phyloP scores from a whole-genome alignment of 768 basidiomycete species.

The Cytidiella melzeri region DNA sequence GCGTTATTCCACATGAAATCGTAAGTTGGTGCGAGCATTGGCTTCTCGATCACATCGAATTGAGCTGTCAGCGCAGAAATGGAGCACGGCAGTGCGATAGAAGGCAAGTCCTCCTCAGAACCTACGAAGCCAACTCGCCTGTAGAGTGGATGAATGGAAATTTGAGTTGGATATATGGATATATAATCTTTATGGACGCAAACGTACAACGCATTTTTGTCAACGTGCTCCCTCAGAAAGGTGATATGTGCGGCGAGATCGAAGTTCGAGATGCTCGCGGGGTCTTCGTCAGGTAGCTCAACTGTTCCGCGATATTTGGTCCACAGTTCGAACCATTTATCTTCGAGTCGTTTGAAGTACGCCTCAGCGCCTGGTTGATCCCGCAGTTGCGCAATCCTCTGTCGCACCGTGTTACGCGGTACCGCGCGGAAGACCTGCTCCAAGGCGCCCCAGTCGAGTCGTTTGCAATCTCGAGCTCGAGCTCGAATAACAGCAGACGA shows the following conservation, averaged over 20 bases:
- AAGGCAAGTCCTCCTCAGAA: constrained; percentile 28
- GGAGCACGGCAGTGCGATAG: constrained; percentile 34
- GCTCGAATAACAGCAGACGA: constrained; percentile 76
- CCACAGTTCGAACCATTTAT: constrained; percentile 80
- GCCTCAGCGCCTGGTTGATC: constrained; percentile 61
- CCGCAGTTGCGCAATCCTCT: constrained; percentile 55
- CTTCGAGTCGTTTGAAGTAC: constrained; percentile 75
- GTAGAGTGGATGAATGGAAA: too few species aligned
- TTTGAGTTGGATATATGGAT: neutral
- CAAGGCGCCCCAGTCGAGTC: constrained; percentile 67
- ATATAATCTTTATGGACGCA: constrained; percentile 14
- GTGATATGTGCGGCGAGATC: constrained; percentile 76
- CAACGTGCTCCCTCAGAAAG: constrained; percentile 74
- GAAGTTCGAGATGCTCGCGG: constrained; percentile 63
- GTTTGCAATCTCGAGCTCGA: constrained; percentile 56
- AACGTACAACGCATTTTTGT: constrained; percentile 83
- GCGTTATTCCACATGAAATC: constrained; percentile 70
- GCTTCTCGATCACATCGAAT: constrained; percentile 48
- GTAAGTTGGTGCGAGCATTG: constrained; percentile 40
- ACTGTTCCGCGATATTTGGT: constrained; percentile 58
- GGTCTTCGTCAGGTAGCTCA: constrained; percentile 66
- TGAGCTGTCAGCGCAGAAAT: constrained; percentile 37
- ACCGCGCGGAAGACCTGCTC: constrained; percentile 77
- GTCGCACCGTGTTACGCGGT: constrained; percentile 66
- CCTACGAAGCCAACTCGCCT: constrained; percentile 64